These are phyloP conservation scores for Lumnitzera racemosa DNA, from an alignment of 345 rosid genomes.

Conservation along the genomic window DNA sequence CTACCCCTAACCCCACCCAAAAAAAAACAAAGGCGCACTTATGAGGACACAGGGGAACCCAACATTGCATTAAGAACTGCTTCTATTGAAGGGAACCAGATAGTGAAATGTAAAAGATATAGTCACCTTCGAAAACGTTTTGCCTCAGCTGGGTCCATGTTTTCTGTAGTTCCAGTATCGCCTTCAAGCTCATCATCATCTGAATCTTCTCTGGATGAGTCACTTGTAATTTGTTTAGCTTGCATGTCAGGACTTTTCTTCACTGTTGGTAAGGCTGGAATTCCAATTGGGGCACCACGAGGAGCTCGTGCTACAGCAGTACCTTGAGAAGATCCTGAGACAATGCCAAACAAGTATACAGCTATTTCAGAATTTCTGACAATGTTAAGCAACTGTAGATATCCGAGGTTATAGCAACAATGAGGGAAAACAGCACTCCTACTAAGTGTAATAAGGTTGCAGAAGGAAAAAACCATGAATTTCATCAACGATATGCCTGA, in stretches of 20 bases:
- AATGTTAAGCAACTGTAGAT: no score
- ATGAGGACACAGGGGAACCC: no score
- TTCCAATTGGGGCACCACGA: slow-evolving; percentile 31
- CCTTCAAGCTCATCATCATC: slow-evolving; percentile 35
- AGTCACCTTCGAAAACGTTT: slow-evolving; percentile 69
- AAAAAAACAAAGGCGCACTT: no score
- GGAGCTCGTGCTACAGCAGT: slow-evolving; percentile 25
- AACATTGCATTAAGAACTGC: no score
- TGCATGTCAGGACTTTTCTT: slow-evolving; percentile 31
- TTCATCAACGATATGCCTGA: no score
- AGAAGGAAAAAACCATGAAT: no score
- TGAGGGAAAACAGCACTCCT: no score
- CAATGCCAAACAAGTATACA: neutral
- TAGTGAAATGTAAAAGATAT: neutral
- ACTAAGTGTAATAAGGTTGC: no score
- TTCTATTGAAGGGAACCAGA: neutral
- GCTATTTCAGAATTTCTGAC: no score
- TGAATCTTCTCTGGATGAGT: slow-evolving; percentile 75
- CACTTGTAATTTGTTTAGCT: slow-evolving; percentile 72
- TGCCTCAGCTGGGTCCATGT: slow-evolving; percentile 42
- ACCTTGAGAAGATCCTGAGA: slow-evolving; percentile 29
- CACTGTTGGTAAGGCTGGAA: slow-evolving; percentile 25
- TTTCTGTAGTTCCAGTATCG: slow-evolving; percentile 54
- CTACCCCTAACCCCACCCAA: no score
- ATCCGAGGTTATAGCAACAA: no score